Percentiles rank a stretch among this genome's conserved stretches.
These are phyloP conservation scores for Cucumis sativus DNA, from an alignment of 306 rosid genomes.

Conservation along the genomic window Cucumber_9930_V3 NC_026660.2:26054501-26055000, in stretches of 20 bases:
- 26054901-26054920: too few species aligned
- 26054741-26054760: background rate
- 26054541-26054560: background rate
- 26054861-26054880: background rate
- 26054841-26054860: background rate
- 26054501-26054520: background rate
- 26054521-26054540: background rate
- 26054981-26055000: too few species aligned
- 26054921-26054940: too few species aligned
- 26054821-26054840: background rate
- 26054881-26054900: background rate
- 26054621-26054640: background rate
- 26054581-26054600: background rate
- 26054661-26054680: background rate
- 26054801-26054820: background rate
- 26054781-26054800: background rate
- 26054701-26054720: background rate
- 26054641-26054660: background rate
- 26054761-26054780: background rate
- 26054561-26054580: background rate
- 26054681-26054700: background rate
- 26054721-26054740: background rate
- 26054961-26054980: too few species aligned
- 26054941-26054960: too few species aligned
- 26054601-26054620: background rate